These are phyloP conservation scores for Tricholoma flavovirens DNA, from an alignment of 768 basidiomycete species.

Conservation along the genomic window DNA sequence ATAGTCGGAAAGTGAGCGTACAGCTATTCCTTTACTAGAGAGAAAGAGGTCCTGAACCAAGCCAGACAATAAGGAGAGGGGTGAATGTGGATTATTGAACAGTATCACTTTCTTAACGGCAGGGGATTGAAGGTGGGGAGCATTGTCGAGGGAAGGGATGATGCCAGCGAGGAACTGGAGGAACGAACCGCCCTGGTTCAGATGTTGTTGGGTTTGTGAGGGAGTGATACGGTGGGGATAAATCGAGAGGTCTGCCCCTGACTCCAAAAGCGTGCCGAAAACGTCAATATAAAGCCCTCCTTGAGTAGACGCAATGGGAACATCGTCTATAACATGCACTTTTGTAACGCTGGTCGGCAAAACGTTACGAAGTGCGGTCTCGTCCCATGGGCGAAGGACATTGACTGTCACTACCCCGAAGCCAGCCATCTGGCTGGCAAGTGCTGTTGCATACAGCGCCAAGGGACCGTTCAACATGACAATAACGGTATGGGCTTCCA, in stretches of 20 bases:
- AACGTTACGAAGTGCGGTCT: conserved; percentile 49
- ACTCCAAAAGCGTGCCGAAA: conserved; percentile 49
- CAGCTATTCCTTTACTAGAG: conserved; percentile 41
- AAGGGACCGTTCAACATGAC: conserved; percentile 74
- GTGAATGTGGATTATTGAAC: conserved; percentile 53
- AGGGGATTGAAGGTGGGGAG: conserved; percentile 41
- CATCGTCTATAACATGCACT: conserved; percentile 77
- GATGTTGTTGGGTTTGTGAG: conserved; percentile 44
- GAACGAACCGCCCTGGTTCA: conserved; percentile 40
- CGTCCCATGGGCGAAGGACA: conserved; percentile 81
- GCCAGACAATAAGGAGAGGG: conserved; percentile 50
- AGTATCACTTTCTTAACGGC: conserved; percentile 57
- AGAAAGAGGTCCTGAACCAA: conserved; percentile 57
- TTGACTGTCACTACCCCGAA: conserved; percentile 69
- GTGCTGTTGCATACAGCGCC: conserved; percentile 55
- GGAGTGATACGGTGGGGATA: conserved; percentile 58
- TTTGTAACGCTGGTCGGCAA: conserved; percentile 54
- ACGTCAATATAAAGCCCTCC: conserved; percentile 72
- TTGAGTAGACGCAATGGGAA: conserved; percentile 52
- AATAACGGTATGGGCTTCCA: conserved; percentile 55
- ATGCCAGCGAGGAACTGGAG: conserved; percentile 32
- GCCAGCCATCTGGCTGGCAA: conserved; percentile 37
- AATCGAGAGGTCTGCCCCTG: conserved; percentile 31
- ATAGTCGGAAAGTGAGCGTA: conserved; percentile 61
- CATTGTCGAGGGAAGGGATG: conserved; percentile 22